A percentile compares a stretch with the other conserved stretches of the same genome.
Evolutionary conservation across 108 stramenopile species (phyloP).

Genomic region (Nannochloropsis gaditana): DNA sequence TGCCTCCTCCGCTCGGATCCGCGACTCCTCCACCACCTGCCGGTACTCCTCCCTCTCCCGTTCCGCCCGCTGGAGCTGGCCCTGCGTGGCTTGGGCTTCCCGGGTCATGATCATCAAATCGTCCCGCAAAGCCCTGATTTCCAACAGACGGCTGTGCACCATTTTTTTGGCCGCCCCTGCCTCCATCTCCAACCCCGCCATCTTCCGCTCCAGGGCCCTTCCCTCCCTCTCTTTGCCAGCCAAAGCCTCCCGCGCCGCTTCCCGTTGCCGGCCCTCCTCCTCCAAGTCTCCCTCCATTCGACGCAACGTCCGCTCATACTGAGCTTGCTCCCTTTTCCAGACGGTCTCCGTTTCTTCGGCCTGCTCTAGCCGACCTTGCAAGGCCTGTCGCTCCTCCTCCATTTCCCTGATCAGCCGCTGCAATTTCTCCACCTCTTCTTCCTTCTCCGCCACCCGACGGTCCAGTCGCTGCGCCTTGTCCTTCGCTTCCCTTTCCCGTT

Average conservation of each 20-base stretch:
- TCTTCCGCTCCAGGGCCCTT: not conserved
- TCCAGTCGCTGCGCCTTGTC: not conserved
- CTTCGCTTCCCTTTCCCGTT: not conserved
- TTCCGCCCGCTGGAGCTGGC: not conserved
- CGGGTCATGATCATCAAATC: constrained; percentile 1
- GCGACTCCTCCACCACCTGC: not conserved
- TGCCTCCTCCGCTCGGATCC: not conserved
- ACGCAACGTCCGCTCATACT: not conserved
- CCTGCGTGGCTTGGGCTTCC: constrained; percentile 3
- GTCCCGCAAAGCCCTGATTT: not conserved
- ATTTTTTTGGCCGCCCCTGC: not conserved
- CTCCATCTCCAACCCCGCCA: constrained; percentile 1
- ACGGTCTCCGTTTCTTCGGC: not conserved
- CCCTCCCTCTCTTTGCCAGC: not conserved
- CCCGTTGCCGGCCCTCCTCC: not conserved
- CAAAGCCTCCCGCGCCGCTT: not conserved
- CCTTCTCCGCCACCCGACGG: not conserved
- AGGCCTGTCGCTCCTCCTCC: not conserved
- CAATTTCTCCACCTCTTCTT: not conserved
- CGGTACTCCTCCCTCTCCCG: not conserved
- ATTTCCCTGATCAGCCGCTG: not conserved
- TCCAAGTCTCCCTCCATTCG: not conserved
- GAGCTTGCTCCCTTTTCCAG: not conserved
- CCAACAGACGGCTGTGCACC: constrained; percentile 19
- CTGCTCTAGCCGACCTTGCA: not conserved